Evolutionary conservation across 2,329 filamentous ascomycete genomes (phyloP), one percentile per base, ranked within the genome.

Genomic region (Colletotrichum musae): DNA sequence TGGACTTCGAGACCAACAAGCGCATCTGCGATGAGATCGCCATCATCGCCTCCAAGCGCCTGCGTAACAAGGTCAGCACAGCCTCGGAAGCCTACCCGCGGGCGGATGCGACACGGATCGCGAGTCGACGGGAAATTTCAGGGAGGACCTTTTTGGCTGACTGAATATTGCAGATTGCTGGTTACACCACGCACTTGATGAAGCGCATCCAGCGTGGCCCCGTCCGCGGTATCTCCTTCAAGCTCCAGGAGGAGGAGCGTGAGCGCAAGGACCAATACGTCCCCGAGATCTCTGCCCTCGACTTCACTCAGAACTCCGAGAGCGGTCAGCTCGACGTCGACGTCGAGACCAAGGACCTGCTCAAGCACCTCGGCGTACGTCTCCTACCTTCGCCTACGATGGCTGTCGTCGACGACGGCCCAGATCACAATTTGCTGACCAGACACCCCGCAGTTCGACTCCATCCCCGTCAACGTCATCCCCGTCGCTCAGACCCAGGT

Each of bases 1-100:
- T 98, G 82, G 96, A 99, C 89, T 99, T 99, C 89, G 96, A 99
- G 92, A 97, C 94, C 91, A 98, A 98, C 93, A 98, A 98, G 93
- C 91, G 94, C 81, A 97, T 98, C 81, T 98, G 96, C 89, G 96
- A 98, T 94, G 96, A 99, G 88, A 96, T 99, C 80, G 96, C 96
- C 82, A 97, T 99, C 86, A 99, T 99, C 83, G 94, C 96, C 78
- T 97, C 93, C 80, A 99, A 99, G 94, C 92, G 97, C 83, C 93
- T 99, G 80, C 92, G 96, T 88, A 99, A 99, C 93, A 99, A 99
- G 94, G 94, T 97, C 77, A 81, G 83, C 73, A 77, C 18, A 45
- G 16, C 43, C 4, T 18, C 24, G 24, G 2, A 3, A 43, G 16
- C 1, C 13, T 32, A 24, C 36, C 18, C 32, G 9, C 3, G 36